Base-by-base conservation (phyloP, 345 rosid species). In the Boechera retrofracta region DNA sequence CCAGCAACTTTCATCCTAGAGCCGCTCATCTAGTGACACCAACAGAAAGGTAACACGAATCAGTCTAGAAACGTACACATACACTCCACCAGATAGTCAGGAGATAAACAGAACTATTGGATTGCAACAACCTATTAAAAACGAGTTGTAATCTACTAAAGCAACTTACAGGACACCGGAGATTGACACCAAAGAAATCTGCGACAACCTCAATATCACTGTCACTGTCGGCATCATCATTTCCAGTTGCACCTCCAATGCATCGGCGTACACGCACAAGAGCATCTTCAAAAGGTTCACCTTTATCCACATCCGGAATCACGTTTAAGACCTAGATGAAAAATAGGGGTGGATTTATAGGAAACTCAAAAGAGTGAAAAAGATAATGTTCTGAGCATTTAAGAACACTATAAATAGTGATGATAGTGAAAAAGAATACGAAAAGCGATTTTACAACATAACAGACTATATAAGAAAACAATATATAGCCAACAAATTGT, bases 201-300 rank as follows among this genome's bases (percentile, higher is more conserved):
- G 99, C 98, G 49, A 95, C 99, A 78, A 95, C 98, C 86, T 95
- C 99, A 65, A 95, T 78, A 57, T 95, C 99, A 81, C 98, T 92
- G 64, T 92, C 98, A 74, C 99, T 89, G 59, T 89, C 98, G 39
- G 88, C 98, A 85, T 86, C 74, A 72, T 92, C 98, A 6, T 89
- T 73, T 73, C 86, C 87, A 80, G 79, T 70, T 55, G 89, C 89
- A 83, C 98, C 98, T 67, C 98, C 97, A 80, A 91, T 77, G 60
- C 81, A 77, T 48, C 98, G 93, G 49, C 91, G 79, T 60, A 95
- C 93, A 38, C 99, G 98, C 28, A 90, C 86, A 69, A 91, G 88
- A 74, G 99, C 96, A 44, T 89, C 96, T 71, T 89, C 98, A 66
- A 92, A 86, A 42, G 24, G 65, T 77, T 92, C 98, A 73, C 98